Conservation (phyloP, 2,329 filamentous ascomycete species). For the Ophiosphaerella korrae region DNA sequence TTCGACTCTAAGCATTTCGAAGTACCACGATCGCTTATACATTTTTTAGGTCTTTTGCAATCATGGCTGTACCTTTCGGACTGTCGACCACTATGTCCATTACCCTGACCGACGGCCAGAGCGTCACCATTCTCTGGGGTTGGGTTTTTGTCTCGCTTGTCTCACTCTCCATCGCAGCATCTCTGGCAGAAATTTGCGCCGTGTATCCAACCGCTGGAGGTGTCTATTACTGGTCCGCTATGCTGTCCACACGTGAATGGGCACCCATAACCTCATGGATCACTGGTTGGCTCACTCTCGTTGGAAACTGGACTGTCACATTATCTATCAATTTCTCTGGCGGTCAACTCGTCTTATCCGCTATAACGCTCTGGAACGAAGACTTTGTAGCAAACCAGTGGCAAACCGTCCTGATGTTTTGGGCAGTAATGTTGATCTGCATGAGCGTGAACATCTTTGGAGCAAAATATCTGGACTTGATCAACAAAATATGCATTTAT, state of each 20-base stretch:
- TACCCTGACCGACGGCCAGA: slow-evolving; percentile 69
- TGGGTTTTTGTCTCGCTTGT: slow-evolving; percentile 71
- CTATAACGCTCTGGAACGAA: slow-evolving; percentile 72
- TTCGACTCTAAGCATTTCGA: neutral
- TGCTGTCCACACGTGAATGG: slow-evolving; percentile 68
- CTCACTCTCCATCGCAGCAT: slow-evolving; percentile 69
- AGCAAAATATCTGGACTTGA: slow-evolving; percentile 66
- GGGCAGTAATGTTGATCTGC: slow-evolving; percentile 71
- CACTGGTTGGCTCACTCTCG: slow-evolving; percentile 72
- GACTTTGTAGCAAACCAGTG: slow-evolving; percentile 69
- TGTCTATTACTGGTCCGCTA: slow-evolving; percentile 73
- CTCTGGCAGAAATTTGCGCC: slow-evolving; percentile 76
- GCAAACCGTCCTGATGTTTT: slow-evolving; percentile 74
- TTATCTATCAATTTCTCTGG: slow-evolving; percentile 72
- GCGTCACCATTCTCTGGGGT: slow-evolving; percentile 72
- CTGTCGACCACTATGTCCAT: slow-evolving; percentile 72
- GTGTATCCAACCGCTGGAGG: slow-evolving; percentile 77
- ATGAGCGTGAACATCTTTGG: slow-evolving; percentile 69
- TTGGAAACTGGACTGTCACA: slow-evolving; percentile 74
- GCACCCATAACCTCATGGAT: slow-evolving; percentile 71
- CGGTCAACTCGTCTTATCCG: slow-evolving; percentile 65
- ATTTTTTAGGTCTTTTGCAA: slow-evolving; percentile 65
- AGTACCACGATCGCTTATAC: neutral
- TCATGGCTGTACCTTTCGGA: slow-evolving; percentile 75
- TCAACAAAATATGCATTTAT: slow-evolving; percentile 75